Evolutionary conservation across 805 yeast species (phyloP).

Genomic region (Suhomyces faveliae): DNA sequence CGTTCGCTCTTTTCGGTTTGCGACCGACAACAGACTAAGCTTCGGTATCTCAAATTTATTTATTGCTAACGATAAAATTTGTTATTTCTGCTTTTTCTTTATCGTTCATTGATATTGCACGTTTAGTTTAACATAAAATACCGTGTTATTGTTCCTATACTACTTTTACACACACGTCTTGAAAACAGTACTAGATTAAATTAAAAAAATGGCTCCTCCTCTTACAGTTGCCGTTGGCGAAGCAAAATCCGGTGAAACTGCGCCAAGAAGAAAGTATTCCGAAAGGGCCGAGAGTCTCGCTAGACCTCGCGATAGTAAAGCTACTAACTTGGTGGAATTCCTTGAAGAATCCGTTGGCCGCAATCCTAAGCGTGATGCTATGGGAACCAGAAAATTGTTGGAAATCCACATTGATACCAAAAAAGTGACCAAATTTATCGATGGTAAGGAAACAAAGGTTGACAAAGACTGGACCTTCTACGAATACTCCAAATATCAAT

Average conservation of each 20-base stretch:
- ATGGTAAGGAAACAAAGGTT: conserved; percentile 69
- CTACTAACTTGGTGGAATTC: conserved; percentile 69
- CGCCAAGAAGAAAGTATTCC: conserved; percentile 68
- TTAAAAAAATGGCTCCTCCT: conserved; percentile 19
- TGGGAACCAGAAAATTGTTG: conserved; percentile 77
- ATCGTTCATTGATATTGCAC: not conserved
- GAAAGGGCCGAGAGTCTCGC: conserved; percentile 49
- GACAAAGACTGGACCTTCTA: conserved; percentile 87
- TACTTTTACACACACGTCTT: not conserved
- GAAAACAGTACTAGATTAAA: not conserved
- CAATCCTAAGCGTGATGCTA: conserved; percentile 52
- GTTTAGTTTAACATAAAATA: not conserved
- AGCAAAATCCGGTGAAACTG: conserved; percentile 74
- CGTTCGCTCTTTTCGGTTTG: conserved; percentile 5
- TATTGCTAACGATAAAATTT: not conserved
- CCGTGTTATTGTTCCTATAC: not conserved
- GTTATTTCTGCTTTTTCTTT: not conserved
- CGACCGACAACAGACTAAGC: not conserved
- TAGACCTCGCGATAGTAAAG: conserved; percentile 63
- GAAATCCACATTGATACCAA: conserved; percentile 78
- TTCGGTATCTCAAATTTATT: not conserved
- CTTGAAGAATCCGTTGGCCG: conserved; percentile 58
- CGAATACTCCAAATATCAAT: conserved; percentile 73
- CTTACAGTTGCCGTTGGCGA: conserved; percentile 63
- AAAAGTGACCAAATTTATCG: conserved; percentile 67